Conservation (phyloP, 2,329 filamentous ascomycete species). For the Exophiala alcalophila region DNA sequence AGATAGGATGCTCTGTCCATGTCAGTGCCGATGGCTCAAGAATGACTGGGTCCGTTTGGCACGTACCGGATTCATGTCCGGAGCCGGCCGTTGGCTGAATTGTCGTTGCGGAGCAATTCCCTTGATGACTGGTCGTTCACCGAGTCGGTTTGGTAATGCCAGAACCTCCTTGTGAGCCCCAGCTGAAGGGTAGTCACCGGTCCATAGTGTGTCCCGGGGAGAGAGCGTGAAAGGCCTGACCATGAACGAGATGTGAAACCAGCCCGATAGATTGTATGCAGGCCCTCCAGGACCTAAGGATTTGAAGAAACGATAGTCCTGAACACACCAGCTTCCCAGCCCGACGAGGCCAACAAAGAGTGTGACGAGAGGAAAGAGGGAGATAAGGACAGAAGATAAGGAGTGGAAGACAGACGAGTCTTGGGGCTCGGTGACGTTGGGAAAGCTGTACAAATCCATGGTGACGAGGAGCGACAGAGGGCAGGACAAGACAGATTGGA, state of each 20-base stretch:
- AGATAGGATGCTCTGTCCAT: conserved; percentile 16
- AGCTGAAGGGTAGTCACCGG: conserved; percentile 20
- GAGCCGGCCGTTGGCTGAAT: conserved; percentile 62
- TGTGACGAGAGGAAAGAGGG: conserved; percentile 7
- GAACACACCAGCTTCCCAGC: conserved; percentile 28
- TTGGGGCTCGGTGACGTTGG: conserved; percentile 21
- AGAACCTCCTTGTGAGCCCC: conserved; percentile 42
- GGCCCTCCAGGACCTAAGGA: conserved; percentile 39
- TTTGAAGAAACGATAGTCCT: conserved; percentile 38
- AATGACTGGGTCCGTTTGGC: no score
- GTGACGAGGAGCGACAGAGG: neutral
- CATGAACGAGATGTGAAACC: conserved; percentile 30
- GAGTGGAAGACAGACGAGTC: conserved; percentile 1
- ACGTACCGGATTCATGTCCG: conserved; percentile 43
- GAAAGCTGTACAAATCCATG: conserved; percentile 22
- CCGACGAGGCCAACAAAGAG: conserved; percentile 8
- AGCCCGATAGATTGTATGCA: conserved; percentile 39
- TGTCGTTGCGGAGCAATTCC: conserved; percentile 83
- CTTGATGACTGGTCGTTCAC: conserved; percentile 63
- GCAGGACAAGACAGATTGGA: neutral
- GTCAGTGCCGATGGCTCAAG: conserved; percentile 1
- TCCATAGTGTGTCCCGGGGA: conserved; percentile 13
- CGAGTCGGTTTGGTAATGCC: conserved; percentile 59
- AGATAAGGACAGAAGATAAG: conserved; percentile 12
- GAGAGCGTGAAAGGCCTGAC: conserved; percentile 24